Evolutionary conservation across 164 flowering plant species (phyloP).

Genomic region (Cinnamomum micranthum): DNA sequence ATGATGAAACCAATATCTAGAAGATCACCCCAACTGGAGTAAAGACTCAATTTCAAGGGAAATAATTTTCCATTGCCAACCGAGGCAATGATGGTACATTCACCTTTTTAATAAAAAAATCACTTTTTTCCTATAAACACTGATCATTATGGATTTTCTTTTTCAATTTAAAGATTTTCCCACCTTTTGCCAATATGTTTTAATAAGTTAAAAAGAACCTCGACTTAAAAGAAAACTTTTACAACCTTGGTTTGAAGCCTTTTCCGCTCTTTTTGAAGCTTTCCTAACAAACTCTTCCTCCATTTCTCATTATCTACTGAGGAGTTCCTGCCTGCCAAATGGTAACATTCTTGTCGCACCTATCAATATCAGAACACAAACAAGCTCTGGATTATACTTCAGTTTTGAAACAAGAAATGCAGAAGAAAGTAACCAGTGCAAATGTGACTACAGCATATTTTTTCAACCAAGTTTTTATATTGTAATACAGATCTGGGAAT

Average conservation of each 20-base stretch:
- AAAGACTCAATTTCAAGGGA: too few relatives aligned
- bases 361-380: constrained; percentile 13
- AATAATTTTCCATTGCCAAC: too few relatives aligned
- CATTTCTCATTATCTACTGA: constrained; percentile 28
- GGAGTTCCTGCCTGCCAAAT: constrained; percentile 52
- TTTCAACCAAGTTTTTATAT: too few relatives aligned
- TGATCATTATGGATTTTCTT: too few relatives aligned
- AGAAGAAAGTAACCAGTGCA: neutral
- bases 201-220: neutral
- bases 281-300: constrained; percentile 23
- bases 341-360: constrained; percentile 69
- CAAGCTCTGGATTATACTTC: neutral
- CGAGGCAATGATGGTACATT: too few relatives aligned
- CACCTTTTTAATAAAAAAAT: too few relatives aligned
- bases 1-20: too few relatives aligned
- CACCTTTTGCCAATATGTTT: too few relatives aligned
- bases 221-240: neutral
- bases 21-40: too few relatives aligned
- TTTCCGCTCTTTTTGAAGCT: constrained; percentile 41
- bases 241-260: constrained; percentile 53
- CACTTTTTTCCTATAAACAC: too few relatives aligned
- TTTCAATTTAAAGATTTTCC: too few relatives aligned
- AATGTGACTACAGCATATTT: neutral
- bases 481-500: too few relatives aligned
- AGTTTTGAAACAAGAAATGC: neutral